These are phyloP conservation scores for Aspergillus nidulans DNA, from an alignment of 495 filamentous ascomycete species.

Conservation along the genomic window DNA sequence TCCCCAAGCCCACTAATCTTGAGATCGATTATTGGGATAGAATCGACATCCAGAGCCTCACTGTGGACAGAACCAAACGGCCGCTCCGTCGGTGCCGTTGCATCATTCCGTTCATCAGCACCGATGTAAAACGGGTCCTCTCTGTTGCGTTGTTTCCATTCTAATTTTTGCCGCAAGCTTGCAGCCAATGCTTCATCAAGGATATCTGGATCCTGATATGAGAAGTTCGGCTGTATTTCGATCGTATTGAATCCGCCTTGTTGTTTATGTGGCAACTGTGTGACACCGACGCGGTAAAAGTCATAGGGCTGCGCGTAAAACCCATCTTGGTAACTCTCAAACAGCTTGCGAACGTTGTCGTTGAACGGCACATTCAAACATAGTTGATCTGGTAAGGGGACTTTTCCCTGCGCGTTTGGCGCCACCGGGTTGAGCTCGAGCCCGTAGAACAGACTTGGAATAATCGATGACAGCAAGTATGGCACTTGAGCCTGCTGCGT, in stretches of 20 bases:
- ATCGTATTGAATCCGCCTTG: conserved; percentile 9
- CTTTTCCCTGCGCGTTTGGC: conserved; percentile 74
- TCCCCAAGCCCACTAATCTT: conserved; percentile 53
- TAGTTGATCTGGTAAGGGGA: conserved; percentile 69
- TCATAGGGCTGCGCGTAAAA: conserved; percentile 42
- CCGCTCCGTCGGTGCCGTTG: conserved; percentile 47
- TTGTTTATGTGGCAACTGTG: conserved; percentile 30
- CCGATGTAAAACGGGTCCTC: conserved; percentile 97
- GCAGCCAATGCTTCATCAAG: conserved; percentile 58
- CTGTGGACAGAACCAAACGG: conserved; percentile 52
- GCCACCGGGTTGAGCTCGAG: conserved; percentile 91
- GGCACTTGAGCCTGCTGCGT: conserved; percentile 60
- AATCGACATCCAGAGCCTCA: conserved; percentile 78
- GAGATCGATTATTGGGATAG: conserved; percentile 91
- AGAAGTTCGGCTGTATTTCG: conserved; percentile 28
- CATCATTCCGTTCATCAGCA: conserved; percentile 42
- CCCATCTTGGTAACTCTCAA: conserved; percentile 28
- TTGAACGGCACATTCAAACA: conserved; percentile 80
- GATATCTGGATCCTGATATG: conserved; percentile 61
- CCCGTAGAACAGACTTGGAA: conserved; percentile 80
- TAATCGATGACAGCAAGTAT: conserved; percentile 76
- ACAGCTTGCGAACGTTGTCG: conserved; percentile 57
- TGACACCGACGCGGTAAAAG: conserved; percentile 63
- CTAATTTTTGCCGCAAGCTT: conserved; percentile 56
- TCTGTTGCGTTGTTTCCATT: conserved; percentile 71